Evolutionary conservation across 495 filamentous ascomycete species (phyloP), one percentile per base, ranked within the genome.

Genomic region (Penicillium verhagenii): DNA sequence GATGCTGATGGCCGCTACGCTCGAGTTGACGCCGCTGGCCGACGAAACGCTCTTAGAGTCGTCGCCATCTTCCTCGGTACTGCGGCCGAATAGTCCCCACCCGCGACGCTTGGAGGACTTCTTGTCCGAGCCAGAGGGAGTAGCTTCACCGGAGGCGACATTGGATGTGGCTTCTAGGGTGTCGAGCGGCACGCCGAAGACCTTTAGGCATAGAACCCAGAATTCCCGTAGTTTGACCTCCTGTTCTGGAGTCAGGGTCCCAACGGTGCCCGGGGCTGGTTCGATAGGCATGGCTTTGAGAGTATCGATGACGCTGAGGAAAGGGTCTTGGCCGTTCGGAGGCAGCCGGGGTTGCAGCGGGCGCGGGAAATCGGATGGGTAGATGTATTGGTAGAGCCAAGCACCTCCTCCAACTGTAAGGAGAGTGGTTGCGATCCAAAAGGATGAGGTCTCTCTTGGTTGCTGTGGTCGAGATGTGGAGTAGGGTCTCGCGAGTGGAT

Each of bases 181-280:
- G 29, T 68, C 65, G 44, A 69, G 54, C 26, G 66, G 62, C 18
- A 96, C 83, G 35, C 88, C 90, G 67, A 92, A 96, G 44, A 96
- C 81, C 44, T 87, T 86, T 53, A 97, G 79, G 21, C 88, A 78
- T 44, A 85, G 75, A 8, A 80, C 68, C 94, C 94, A 98, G 63
- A 97, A 80, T 66, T 93, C 88, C 65, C 86, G 86, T 47, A 98
- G 75, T 71, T 95, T 97, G 58, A 79, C 84, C 60, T 96, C 90
- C 69, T 98, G 86, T 58, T 96, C 92, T 6, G 82, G 68, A 18
- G 94, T 97, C 47, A 98, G 83, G 65, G 86, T 96, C 54, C 89
- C 91, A 35, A 92, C 86, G 54, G 92, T 85, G 47, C 94, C 94
- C 23, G 88, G 86, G 19, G 84, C 76, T 47, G 70, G 74, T 53